A percentile compares a stretch with the other conserved stretches of the same genome.
phyloP scores from a whole-genome alignment of 495 filamentous ascomycete genomes.

The Talaromyces adpressus region DNA sequence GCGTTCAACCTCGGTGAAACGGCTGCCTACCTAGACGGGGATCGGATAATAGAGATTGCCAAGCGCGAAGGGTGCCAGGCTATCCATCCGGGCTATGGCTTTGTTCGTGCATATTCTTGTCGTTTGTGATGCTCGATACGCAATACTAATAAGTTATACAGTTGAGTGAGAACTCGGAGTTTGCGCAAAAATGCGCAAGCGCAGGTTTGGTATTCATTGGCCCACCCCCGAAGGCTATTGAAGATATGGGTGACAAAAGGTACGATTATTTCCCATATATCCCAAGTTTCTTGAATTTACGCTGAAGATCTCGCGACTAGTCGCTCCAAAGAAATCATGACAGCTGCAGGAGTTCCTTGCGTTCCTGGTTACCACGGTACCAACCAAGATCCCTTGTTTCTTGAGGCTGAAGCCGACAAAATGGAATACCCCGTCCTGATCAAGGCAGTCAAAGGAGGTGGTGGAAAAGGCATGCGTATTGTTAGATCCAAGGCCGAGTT shows the following conservation, averaged over 20 bases:
- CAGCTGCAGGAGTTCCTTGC: slow-evolving; percentile 82
- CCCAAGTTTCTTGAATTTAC: not conserved
- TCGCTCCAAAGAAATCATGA: slow-evolving; percentile 92
- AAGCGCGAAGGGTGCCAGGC: slow-evolving; percentile 78
- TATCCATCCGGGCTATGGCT: slow-evolving; percentile 96
- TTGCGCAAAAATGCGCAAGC: slow-evolving; percentile 82
- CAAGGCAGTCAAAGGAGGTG: slow-evolving; percentile 94
- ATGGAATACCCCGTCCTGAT: slow-evolving; percentile 90
- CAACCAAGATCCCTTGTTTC: slow-evolving; percentile 67
- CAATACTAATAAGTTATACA: slow-evolving; percentile 9
- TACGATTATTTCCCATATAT: slow-evolving; percentile 19
- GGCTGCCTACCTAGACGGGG: slow-evolving; percentile 84
- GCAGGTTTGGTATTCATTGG: slow-evolving; percentile 93
- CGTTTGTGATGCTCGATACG: not conserved
- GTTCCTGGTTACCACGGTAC: slow-evolving; percentile 92
- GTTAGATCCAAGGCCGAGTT: slow-evolving; percentile 69
- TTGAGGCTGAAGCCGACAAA: slow-evolving; percentile 66
- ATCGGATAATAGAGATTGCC: slow-evolving; percentile 82
- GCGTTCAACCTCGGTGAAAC: slow-evolving; percentile 75
- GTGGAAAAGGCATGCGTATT: slow-evolving; percentile 99
- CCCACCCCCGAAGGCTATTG: slow-evolving; percentile 85
- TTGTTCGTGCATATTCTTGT: slow-evolving; percentile 46
- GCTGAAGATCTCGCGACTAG: slow-evolving; percentile 22
- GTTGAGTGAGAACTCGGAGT: slow-evolving; percentile 84
- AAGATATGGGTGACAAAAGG: slow-evolving; percentile 96